Percentiles rank a stretch among this genome's conserved stretches.
Conservation (phyloP, 371 early-diverging fungal species). For the Mortierella sp. region DNA sequence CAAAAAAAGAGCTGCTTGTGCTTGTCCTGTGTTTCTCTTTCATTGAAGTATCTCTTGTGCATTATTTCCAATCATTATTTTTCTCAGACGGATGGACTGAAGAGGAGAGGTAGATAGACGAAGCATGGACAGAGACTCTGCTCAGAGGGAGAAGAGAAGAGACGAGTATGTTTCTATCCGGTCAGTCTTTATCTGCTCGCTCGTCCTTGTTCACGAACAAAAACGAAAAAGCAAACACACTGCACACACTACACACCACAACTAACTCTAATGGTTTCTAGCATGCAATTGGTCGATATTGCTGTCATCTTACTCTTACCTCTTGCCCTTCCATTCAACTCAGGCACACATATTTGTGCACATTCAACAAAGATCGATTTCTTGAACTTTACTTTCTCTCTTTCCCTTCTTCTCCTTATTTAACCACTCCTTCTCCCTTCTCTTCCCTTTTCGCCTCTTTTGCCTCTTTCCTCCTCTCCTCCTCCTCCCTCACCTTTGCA, state of each 20-base stretch:
- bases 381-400: neutral
- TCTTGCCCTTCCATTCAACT: neutral
- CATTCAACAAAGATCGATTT: neutral
- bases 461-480: neutral
- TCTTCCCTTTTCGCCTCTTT: conserved; percentile 5
- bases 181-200: neutral
- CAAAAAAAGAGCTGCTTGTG: neutral
- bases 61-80: no score
- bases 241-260: no score
- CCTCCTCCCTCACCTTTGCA: conserved; percentile 4
- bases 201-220: neutral
- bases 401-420: neutral
- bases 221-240: neutral
- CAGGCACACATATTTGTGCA: neutral
- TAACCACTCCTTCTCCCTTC: neutral
- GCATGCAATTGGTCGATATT: neutral
- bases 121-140: no score
- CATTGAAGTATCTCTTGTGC: no score
- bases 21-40: no score
- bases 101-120: no score
- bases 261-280: neutral
- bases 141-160: no score
- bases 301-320: neutral
- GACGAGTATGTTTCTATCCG: neutral
- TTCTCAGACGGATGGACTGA: no score